Base-by-base conservation (phyloP, 108 stramenopile species). In the Pseudonitzschia delicatissima region DNA sequence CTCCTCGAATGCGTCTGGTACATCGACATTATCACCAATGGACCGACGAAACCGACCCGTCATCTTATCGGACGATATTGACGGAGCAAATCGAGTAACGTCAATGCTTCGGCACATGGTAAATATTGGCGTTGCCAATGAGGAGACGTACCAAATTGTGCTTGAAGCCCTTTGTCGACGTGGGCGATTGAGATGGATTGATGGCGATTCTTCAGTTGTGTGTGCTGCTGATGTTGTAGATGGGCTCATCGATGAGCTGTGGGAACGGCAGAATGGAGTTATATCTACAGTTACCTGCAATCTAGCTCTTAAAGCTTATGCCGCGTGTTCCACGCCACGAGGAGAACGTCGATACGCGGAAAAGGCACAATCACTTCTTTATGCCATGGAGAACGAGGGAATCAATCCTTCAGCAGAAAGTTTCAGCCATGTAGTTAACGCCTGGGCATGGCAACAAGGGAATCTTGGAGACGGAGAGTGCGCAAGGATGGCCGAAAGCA, bases 381-480 rank as follows among this genome's bases (percentile, higher is more conserved):
- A 72, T 8, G 28, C 34, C 34, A 72, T 80, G 71, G 52, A 64
- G 48, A 50, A 50, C 47, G 31, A 50, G 5, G 45, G 57, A 45
- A 47, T 71, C 11, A 45, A 45, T 26, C 39, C 66, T 33, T 47
- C 72, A 15, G 57, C 51, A 1, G 64, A 79, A 60, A 62, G 50
- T 20, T 60, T 73, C 18, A 35, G 36, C 6, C 67, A 75, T 66
- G 67, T 77, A 28, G 31, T 77, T 0, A 72, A 75, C 48, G 77
- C 81, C 18, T 74, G 69, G 73, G 64, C 81, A 11, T 78, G 81
- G 77, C 77, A 82, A 35, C 81, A 82, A 65, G 77, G 68, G 6
- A 82, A 75, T 57, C 32, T 52, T 3, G 25, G 60, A 48, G 51
- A 42, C 12, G 59, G 68, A 5, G 51, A 74, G 28, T 82, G 81